Evolutionary conservation across 2,329 filamentous ascomycete species (phyloP).

Genomic region (Cordyceps fumosorosea): DNA sequence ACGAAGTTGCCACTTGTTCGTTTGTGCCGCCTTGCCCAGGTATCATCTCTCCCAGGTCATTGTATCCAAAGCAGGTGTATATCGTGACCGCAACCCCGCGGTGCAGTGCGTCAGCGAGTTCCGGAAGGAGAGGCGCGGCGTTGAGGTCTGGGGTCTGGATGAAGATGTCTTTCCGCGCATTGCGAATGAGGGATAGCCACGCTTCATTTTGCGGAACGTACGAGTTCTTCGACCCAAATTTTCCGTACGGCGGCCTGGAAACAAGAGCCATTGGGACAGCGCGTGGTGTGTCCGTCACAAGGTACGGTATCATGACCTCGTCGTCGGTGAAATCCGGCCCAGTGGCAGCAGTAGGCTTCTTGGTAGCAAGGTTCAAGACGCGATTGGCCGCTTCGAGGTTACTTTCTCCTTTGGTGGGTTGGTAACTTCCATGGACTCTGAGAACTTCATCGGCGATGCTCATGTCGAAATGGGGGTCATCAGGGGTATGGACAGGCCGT

Average conservation of each 20-base stretch:
- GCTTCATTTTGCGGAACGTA: slow-evolving; percentile 69
- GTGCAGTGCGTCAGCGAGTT: slow-evolving; percentile 57
- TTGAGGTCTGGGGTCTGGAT: slow-evolving; percentile 76
- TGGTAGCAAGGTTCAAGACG: slow-evolving; percentile 58
- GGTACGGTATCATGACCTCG: slow-evolving; percentile 60
- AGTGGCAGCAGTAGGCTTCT: slow-evolving; percentile 41
- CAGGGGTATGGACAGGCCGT: slow-evolving; percentile 50
- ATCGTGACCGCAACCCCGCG: slow-evolving; percentile 62
- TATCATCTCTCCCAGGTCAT: slow-evolving; percentile 69
- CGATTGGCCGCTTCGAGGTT: slow-evolving; percentile 53
- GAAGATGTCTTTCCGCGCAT: slow-evolving; percentile 60
- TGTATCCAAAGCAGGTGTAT: slow-evolving; percentile 73
- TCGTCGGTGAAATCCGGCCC: slow-evolving; percentile 47
- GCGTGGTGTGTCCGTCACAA: slow-evolving; percentile 36
- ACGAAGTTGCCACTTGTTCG: slow-evolving; percentile 57
- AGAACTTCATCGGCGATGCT: slow-evolving; percentile 54
- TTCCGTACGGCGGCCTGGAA: slow-evolving; percentile 60
- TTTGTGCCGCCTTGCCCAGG: slow-evolving; percentile 71
- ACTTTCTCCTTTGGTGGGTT: slow-evolving; percentile 43
- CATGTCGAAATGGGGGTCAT: slow-evolving; percentile 57
- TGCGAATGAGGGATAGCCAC: slow-evolving; percentile 62
- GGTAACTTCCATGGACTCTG: slow-evolving; percentile 53
- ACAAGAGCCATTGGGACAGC: slow-evolving; percentile 67
- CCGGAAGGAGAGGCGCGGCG: slow-evolving; percentile 58
- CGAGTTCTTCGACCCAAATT: slow-evolving; percentile 52